Conservation (phyloP, 352 stramenopile genomes). For the Saprolegnia diclina region DNA sequence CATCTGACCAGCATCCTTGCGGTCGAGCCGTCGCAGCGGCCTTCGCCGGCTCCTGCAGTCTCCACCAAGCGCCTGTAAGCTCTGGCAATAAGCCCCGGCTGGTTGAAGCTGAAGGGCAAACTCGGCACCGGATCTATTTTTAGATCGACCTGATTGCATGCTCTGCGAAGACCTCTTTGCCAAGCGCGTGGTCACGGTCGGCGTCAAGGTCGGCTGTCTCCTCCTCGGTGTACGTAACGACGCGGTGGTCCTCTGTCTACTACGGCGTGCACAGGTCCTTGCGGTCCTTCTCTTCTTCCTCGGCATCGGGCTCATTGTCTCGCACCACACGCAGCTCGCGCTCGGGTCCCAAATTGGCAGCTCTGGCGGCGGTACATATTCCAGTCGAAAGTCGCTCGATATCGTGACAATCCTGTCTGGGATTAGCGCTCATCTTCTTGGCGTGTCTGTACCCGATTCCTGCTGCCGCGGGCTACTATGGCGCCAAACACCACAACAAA, state of each 20-base stretch:
- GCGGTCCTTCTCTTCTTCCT: background rate
- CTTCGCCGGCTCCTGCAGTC: too few species aligned
- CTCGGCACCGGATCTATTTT: background rate
- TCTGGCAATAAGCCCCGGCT: too few species aligned
- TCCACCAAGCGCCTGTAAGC: too few species aligned
- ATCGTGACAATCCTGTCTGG: background rate
- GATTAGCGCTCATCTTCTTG: conserved; percentile 53
- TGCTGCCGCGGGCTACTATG: conserved; percentile 44
- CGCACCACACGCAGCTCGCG: background rate
- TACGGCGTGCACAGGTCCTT: background rate
- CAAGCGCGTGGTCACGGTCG: background rate
- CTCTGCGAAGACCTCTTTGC: conserved; percentile 5
- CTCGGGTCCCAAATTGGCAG: conserved; percentile 9
- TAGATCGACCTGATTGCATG: conserved; percentile 8
- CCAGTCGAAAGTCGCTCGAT: too few species aligned
- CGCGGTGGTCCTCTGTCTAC: background rate
- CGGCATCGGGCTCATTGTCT: conserved; percentile 1
- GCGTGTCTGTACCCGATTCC: conserved; percentile 47
- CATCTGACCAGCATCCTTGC: too few species aligned
- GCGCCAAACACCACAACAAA: conserved; percentile 64
- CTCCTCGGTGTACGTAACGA: background rate
- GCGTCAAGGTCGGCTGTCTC: conserved; percentile 4
- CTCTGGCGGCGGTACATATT: conserved; percentile 12
- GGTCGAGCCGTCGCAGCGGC: too few species aligned
- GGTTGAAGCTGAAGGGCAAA: too few species aligned